Evolutionary conservation across 140 eudicot genomes (phyloP), one percentile per base, ranked within the genome.

Genomic region (Ambrosia hybrid): DNA sequence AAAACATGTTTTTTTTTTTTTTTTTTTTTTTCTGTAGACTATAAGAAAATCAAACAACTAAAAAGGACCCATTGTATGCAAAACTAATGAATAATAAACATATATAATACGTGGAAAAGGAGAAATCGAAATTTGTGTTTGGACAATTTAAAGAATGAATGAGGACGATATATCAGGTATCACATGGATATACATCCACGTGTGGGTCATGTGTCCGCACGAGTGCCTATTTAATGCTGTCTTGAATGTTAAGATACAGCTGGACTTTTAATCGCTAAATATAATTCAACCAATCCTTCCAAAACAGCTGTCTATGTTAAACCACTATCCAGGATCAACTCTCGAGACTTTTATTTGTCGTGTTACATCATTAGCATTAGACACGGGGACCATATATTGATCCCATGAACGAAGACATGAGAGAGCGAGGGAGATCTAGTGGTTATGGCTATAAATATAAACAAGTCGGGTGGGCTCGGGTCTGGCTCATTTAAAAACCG

Each of bases 201-300:
- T 75, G 74, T 73, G 80, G 74, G 69, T 75, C 80, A 75, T 75
- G 68, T 75, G 80, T 75, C 46, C 74, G 74, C 80, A 75, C 80
- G 80, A 76, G 74, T 76, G 80, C 69, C 68, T 43, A 76, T 43
- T 76, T 43, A 76, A 76, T 76, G 80, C 68, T 68, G 69, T 67
- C 57, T 76, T 67, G 79, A 67, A 48, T 76, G 74, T 39, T 68
- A 75, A 75, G 26, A 43, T 56, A 75, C 80, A 76, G 74, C 80
- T 76, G 80, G 52, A 57, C 3, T 57, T 33, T 56, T 45, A 48
- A 7, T 56, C 30, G 10, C 11, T 59, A 4, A 2, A 30, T 56
- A 10, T 11, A 33, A 10, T 60, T 34, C 46, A 33, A 60, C 66
- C 4, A 60, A 60, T 60, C 45, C 67, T 60, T 60, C 67, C 46